phyloP scores from a whole-genome alignment of 148 eudicot species.

The Rhododendron kiyosumense region DNA sequence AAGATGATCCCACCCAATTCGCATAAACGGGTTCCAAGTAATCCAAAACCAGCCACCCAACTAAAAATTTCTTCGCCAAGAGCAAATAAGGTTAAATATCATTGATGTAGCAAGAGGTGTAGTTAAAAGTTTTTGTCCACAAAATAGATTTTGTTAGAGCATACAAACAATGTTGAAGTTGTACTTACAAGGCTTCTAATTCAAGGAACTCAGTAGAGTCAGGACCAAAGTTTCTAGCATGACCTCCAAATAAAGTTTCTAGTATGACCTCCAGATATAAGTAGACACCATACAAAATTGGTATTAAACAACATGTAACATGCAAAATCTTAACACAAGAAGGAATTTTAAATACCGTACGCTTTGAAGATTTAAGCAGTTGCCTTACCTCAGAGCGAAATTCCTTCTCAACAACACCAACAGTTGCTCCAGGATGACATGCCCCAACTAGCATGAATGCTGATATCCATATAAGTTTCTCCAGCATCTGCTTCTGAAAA shows the following conservation, averaged over 20 bases:
- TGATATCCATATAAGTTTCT: conserved; percentile 94
- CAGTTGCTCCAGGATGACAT: conserved; percentile 96
- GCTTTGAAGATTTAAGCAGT: background rate
- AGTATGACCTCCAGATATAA: background rate
- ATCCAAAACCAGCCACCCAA: background rate
- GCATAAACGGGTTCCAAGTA: background rate
- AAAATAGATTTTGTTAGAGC: background rate
- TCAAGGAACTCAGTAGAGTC: background rate
- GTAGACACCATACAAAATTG: background rate
- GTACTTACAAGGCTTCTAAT: background rate
- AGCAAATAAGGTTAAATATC: background rate
- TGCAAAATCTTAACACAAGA: background rate
- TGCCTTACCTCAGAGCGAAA: conserved; percentile 69
- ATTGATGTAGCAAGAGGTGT: background rate
- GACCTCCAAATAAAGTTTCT: background rate
- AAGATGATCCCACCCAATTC: background rate
- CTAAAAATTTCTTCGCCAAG: background rate
- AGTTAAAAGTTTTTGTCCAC: background rate
- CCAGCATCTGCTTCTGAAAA: conserved; percentile 92
- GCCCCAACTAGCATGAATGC: conserved; percentile 99
- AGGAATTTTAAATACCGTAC: background rate
- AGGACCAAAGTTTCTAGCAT: background rate
- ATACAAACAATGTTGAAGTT: background rate
- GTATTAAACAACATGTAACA: background rate
- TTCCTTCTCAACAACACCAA: conserved; percentile 89